These are phyloP conservation scores for Beauveria sp. DNA, from an alignment of 2,329 filamentous ascomycete genomes.

Conservation along the genomic window DNA sequence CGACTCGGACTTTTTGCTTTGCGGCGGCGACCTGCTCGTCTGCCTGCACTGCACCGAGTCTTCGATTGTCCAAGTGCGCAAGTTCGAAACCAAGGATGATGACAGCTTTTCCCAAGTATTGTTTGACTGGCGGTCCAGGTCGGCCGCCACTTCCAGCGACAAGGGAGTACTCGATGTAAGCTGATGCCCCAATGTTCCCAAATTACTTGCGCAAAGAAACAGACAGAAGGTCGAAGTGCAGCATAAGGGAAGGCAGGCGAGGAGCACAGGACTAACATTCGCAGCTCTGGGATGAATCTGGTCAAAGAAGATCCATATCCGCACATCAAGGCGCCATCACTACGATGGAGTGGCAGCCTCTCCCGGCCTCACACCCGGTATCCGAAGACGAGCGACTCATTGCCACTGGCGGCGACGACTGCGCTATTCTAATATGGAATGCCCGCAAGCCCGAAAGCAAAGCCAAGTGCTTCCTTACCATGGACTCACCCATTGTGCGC, in stretches of 20 bases:
- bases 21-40: slow-evolving; percentile 48
- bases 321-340: slow-evolving; percentile 54
- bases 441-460: slow-evolving; percentile 46
- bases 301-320: slow-evolving; percentile 46
- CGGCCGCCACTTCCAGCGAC: slow-evolving; percentile 53
- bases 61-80: slow-evolving; percentile 37
- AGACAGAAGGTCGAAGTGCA: background rate
- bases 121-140: slow-evolving; percentile 45
- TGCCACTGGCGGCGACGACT: slow-evolving; percentile 55
- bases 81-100: slow-evolving; percentile 45
- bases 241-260: background rate
- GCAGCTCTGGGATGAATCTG: slow-evolving; percentile 48
- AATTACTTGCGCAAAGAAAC: background rate
- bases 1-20: slow-evolving; percentile 50
- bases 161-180: slow-evolving; percentile 54
- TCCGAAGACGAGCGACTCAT: slow-evolving; percentile 47
- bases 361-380: slow-evolving; percentile 27
- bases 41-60: slow-evolving; percentile 40
- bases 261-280: slow-evolving; percentile 4
- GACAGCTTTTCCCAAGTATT: slow-evolving; percentile 48
- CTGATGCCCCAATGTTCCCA: slow-evolving; percentile 3
- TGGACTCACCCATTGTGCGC: slow-evolving; percentile 50
- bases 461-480: slow-evolving; percentile 52
- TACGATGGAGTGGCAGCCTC: slow-evolving; percentile 53
- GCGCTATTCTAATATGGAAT: slow-evolving; percentile 56